Evolutionary conservation across 2,329 filamentous ascomycete genomes (phyloP), one percentile per base, ranked within the genome.

Genomic region (Neonectria hederae): DNA sequence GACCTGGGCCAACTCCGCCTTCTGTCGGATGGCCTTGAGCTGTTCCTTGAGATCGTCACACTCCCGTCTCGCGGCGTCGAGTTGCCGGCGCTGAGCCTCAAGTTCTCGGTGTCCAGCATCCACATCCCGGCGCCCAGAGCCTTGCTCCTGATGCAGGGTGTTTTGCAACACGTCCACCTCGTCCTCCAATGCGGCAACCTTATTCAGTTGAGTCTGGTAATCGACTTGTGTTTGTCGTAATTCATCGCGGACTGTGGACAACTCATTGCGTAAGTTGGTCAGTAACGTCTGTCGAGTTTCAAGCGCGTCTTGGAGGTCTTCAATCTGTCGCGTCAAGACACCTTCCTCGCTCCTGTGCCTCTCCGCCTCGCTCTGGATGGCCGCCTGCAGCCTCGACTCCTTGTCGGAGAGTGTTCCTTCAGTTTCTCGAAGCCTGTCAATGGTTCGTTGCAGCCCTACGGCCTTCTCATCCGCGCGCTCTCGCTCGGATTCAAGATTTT

Each of bases 331-430:
- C 65, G 83, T 87, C 54, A 97, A 81, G 8, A 89, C 80, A 11
- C 86, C 86, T 74, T 95, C 91, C 71, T 95, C 91, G 59, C 86
- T 88, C 67, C 85, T 85, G 72, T 96, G 90, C 24, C 92, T 89
- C 66, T 92, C 86, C 51, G 86, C 86, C 73, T 94, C 92, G 72
- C 87, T 91, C 66, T 90, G 85, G 13, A 94, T 82, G 4, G 89
- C 88, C 72, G 90, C 85, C 74, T 92, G 88, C 19, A 93, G 79
- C 74, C 85, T 90, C 22, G 83, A 83, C 72, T 93, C 91, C 74
- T 90, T 91, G 66, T 85, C 85, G 21, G 90, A 90, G 30, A 92
- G 79, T 13, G 84, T 88, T 17, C 90, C 88, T 74, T 93, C 90
- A 1, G 85, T 83, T 72, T 91, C 86, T 54, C 90, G 90, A 32